phyloP scores from a whole-genome alignment of 257 asterid genomes.

The Petunia secreta region DNA sequence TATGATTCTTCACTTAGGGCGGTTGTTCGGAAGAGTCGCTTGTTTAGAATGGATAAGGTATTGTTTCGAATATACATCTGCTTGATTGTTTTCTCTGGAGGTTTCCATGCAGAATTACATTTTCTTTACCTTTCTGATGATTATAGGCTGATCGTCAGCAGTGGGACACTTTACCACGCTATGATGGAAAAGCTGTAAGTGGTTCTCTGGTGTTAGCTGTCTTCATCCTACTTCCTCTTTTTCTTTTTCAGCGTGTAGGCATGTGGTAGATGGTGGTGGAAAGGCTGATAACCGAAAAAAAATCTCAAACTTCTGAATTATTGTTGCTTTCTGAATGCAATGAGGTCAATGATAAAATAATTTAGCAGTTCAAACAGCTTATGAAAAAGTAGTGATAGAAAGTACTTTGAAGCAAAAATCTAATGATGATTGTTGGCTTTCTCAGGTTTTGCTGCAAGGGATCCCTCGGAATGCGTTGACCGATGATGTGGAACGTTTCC shows the following conservation, averaged over 20 bases:
- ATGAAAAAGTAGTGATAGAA: neutral
- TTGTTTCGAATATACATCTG: constrained; percentile 12
- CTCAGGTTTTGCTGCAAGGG: constrained; percentile 64
- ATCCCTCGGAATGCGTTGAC: constrained; percentile 64
- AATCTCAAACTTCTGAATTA: neutral
- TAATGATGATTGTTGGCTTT: neutral
- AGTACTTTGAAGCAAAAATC: constrained; percentile 17
- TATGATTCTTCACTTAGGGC: constrained; percentile 53
- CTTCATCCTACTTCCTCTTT: constrained; percentile 17
- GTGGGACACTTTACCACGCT: constrained; percentile 58
- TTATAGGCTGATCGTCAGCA: constrained; percentile 55
- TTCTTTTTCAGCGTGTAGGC: neutral
- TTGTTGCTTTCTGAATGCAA: neutral
- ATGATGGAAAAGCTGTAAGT: constrained; percentile 87
- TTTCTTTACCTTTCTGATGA: constrained; percentile 28
- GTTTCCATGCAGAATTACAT: constrained; percentile 15
- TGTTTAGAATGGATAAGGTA: constrained; percentile 62
- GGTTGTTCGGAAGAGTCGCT: constrained; percentile 56
- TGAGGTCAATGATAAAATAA: neutral
- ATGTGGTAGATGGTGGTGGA: constrained; percentile 9
- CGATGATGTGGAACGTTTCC: constrained; percentile 84
- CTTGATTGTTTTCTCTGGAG: constrained; percentile 23
- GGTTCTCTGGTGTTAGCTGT: constrained; percentile 22
- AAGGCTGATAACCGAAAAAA: constrained; percentile 21
- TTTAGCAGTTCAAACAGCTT: neutral